These are phyloP conservation scores for Neopestalotiopsis sp. DNA, from an alignment of 2,329 filamentous ascomycete genomes.

Conservation along the genomic window DNA sequence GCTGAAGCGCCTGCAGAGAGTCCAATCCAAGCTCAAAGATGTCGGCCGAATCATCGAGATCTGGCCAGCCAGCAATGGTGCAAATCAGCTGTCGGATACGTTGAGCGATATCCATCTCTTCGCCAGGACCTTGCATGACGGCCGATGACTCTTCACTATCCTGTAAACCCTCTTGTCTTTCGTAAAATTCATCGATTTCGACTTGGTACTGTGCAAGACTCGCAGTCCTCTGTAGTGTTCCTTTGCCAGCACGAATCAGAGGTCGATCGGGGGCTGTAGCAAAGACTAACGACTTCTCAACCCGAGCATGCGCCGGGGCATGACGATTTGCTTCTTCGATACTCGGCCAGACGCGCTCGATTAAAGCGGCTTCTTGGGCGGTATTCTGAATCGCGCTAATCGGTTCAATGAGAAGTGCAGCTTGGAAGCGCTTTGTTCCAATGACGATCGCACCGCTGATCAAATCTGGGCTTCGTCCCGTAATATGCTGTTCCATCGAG, in stretches of 20 bases:
- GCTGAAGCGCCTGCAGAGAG: slow-evolving; percentile 21
- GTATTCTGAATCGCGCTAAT: slow-evolving; percentile 16
- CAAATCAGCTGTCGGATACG: neutral
- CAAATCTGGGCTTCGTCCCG: slow-evolving; percentile 24
- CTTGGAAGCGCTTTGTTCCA: slow-evolving; percentile 28
- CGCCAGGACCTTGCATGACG: neutral
- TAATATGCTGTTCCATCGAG: slow-evolving; percentile 21
- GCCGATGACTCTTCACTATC: neutral
- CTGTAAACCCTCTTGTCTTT: neutral
- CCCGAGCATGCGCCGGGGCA: slow-evolving; percentile 27
- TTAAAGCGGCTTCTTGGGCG: slow-evolving; percentile 26
- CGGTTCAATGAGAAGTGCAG: slow-evolving; percentile 29
- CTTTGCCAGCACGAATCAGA: slow-evolving; percentile 29
- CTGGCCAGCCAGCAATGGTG: neutral
- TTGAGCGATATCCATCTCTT: neutral
- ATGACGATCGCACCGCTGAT: slow-evolving; percentile 25
- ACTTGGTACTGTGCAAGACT: slow-evolving; percentile 25
- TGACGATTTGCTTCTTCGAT: slow-evolving; percentile 27
- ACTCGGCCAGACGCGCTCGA: slow-evolving; percentile 29
- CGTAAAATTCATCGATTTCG: slow-evolving; percentile 29
- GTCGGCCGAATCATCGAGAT: neutral
- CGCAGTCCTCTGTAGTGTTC: slow-evolving; percentile 25
- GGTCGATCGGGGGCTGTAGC: slow-evolving; percentile 19
- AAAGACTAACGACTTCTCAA: slow-evolving; percentile 30
- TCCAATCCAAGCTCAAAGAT: slow-evolving; percentile 23